Conservation (phyloP, 2,329 filamentous ascomycete species). For the Huntiella decipiens region DNA sequence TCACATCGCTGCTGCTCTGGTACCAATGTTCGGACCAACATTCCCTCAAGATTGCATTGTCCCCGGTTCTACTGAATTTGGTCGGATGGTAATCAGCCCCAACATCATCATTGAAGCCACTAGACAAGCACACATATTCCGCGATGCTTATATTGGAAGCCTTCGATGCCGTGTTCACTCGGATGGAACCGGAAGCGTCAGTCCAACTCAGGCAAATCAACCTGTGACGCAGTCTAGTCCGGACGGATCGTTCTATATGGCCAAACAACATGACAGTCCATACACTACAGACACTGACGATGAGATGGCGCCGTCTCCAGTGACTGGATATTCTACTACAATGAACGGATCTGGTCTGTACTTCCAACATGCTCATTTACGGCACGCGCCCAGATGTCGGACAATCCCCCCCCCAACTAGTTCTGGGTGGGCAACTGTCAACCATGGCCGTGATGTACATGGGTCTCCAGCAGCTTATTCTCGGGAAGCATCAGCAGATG, state of each 20-base stretch:
- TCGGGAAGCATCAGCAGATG: constrained; percentile 6
- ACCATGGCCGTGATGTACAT: background rate
- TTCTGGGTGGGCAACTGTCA: constrained; percentile 3
- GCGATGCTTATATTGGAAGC: constrained; percentile 16
- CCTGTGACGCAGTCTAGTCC: background rate
- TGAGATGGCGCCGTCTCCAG: constrained; percentile 15
- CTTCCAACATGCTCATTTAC: background rate
- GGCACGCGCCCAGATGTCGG: background rate
- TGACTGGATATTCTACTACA: background rate
- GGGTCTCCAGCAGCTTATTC: constrained; percentile 4
- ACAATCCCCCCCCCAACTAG: constrained; percentile 3
- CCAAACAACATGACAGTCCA: constrained; percentile 16
- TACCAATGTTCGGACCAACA: constrained; percentile 70
- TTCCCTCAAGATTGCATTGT: constrained; percentile 57
- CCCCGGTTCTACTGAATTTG: constrained; percentile 43
- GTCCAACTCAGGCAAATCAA: background rate
- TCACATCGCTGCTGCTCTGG: constrained; percentile 64
- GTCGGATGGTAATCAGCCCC: constrained; percentile 45
- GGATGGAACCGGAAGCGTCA: constrained; percentile 2
- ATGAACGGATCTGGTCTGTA: background rate
- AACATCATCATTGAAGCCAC: constrained; percentile 34
- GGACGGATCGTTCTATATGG: background rate
- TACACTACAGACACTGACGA: constrained; percentile 25
- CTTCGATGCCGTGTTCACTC: background rate
- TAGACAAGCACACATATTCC: constrained; percentile 26